These are phyloP conservation scores for Candida maris DNA, from an alignment of 805 yeast genomes.

Conservation along the genomic window DNA sequence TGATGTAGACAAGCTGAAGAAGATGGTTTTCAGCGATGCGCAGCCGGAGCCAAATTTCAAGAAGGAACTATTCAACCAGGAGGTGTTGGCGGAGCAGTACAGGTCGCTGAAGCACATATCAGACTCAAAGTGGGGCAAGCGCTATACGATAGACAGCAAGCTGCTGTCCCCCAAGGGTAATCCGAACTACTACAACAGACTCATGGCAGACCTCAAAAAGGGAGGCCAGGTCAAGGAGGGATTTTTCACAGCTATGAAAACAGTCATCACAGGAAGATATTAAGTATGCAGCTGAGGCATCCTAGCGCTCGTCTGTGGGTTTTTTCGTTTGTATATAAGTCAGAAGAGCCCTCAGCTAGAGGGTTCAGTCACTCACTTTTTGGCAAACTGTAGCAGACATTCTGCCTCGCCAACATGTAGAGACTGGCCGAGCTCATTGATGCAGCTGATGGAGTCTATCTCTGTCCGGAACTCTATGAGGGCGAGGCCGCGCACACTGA, in stretches of 20 bases:
- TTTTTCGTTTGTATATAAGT: not conserved
- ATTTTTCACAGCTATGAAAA: conserved; percentile 60
- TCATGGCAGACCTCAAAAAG: conserved; percentile 58
- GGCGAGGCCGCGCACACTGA: conserved; percentile 66
- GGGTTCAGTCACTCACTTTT: conserved; percentile 7
- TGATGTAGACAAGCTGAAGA: conserved; percentile 35
- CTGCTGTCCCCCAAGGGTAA: conserved; percentile 79
- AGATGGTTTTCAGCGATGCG: conserved; percentile 34
- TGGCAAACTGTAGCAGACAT: conserved; percentile 32
- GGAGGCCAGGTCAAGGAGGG: conserved; percentile 68
- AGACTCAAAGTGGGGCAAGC: conserved; percentile 58
- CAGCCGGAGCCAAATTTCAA: conserved; percentile 39
- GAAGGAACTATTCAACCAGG: conserved; percentile 49
- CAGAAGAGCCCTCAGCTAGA: not conserved
- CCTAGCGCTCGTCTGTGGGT: not conserved
- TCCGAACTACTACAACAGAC: conserved; percentile 70
- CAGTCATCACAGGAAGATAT: conserved; percentile 72
- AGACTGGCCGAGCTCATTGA: conserved; percentile 19
- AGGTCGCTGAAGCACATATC: conserved; percentile 53
- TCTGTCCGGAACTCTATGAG: conserved; percentile 74
- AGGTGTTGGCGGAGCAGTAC: conserved; percentile 49
- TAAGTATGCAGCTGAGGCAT: conserved; percentile 7
- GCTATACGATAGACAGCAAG: conserved; percentile 63
- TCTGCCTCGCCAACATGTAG: conserved; percentile 17
- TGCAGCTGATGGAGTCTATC: conserved; percentile 38